Percentiles rank a stretch among this genome's conserved stretches.
These are phyloP conservation scores for Penicillium canescens DNA, from an alignment of 495 filamentous ascomycete species.

Conservation along the genomic window DNA sequence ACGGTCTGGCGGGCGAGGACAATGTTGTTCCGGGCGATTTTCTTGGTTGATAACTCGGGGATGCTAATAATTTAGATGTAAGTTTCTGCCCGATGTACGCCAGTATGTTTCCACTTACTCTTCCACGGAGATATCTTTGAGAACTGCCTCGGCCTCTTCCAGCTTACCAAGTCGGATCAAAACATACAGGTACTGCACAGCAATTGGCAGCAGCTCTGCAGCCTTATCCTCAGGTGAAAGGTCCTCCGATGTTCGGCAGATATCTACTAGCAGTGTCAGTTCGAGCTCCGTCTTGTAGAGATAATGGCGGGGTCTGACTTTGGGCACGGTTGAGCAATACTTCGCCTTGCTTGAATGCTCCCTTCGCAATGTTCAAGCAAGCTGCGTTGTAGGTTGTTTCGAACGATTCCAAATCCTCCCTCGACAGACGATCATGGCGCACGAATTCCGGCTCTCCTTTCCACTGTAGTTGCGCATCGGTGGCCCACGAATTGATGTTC, in stretches of 20 bases:
- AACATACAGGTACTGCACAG: conserved; percentile 84
- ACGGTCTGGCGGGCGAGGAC: conserved; percentile 56
- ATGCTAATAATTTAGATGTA: conserved; percentile 54
- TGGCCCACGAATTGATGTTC: conserved; percentile 78
- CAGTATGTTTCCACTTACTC: conserved; percentile 49
- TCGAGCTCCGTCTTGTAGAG: neutral
- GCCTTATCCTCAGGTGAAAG: conserved; percentile 79
- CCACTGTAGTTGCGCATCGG: conserved; percentile 88
- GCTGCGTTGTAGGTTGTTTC: conserved; percentile 94
- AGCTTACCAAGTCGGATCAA: conserved; percentile 69
- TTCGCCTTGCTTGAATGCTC: conserved; percentile 71
- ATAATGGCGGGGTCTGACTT: conserved; percentile 35
- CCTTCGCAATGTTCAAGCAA: conserved; percentile 79
- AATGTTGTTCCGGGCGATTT: conserved; percentile 78
- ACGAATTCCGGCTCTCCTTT: conserved; percentile 58
- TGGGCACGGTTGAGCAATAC: conserved; percentile 80
- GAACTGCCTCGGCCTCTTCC: conserved; percentile 69
- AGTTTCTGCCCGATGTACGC: conserved; percentile 8
- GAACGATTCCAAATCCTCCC: conserved; percentile 85
- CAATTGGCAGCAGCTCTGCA: conserved; percentile 80
- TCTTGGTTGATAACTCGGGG: conserved; percentile 71
- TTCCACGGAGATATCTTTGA: conserved; percentile 61
- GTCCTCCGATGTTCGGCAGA: conserved; percentile 84
- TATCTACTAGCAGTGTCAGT: conserved; percentile 47
- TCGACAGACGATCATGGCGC: conserved; percentile 55